These are phyloP conservation scores for Leccinum obscurum DNA, from an alignment of 768 basidiomycete species.

Conservation along the genomic window DNA sequence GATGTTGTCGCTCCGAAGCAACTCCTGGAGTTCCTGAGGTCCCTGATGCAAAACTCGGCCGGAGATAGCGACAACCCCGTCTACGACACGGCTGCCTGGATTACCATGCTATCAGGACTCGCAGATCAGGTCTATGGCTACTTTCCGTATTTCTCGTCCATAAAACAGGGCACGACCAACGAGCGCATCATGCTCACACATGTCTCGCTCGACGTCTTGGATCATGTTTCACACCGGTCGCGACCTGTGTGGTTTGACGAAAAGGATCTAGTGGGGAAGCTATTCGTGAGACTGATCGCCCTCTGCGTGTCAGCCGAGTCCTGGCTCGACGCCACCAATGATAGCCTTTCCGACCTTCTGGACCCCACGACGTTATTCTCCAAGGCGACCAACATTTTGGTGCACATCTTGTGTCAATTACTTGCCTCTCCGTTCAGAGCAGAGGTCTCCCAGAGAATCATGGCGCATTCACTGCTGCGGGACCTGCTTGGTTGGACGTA, in stretches of 20 bases:
- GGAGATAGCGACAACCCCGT: conserved; percentile 33
- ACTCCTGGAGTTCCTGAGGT: conserved; percentile 45
- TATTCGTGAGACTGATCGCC: conserved; percentile 52
- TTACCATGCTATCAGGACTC: conserved; percentile 49
- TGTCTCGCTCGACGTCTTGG: conserved; percentile 53
- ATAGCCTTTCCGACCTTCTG: conserved; percentile 39
- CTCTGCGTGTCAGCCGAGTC: conserved; percentile 57
- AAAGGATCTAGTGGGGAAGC: conserved; percentile 45
- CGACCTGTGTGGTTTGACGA: conserved; percentile 51
- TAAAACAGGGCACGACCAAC: conserved; percentile 53
- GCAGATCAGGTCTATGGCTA: conserved; percentile 52
- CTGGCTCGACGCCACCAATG: conserved; percentile 53
- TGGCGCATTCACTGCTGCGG: conserved; percentile 24
- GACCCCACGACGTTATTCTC: conserved; percentile 51
- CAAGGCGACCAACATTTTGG: conserved; percentile 44
- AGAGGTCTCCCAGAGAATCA: conserved; percentile 21
- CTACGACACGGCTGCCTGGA: conserved; percentile 46
- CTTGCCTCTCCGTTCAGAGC: conserved; percentile 22
- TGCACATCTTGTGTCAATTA: conserved; percentile 44
- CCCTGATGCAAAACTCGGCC: conserved; percentile 37
- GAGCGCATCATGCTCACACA: conserved; percentile 59
- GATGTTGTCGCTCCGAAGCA: conserved; percentile 33
- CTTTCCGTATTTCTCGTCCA: conserved; percentile 54
- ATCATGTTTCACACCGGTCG: conserved; percentile 48
- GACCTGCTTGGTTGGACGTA: conserved; percentile 18